Evolutionary conservation across 2,329 filamentous ascomycete species (phyloP).

Genomic region (Colletotrichum filicis): DNA sequence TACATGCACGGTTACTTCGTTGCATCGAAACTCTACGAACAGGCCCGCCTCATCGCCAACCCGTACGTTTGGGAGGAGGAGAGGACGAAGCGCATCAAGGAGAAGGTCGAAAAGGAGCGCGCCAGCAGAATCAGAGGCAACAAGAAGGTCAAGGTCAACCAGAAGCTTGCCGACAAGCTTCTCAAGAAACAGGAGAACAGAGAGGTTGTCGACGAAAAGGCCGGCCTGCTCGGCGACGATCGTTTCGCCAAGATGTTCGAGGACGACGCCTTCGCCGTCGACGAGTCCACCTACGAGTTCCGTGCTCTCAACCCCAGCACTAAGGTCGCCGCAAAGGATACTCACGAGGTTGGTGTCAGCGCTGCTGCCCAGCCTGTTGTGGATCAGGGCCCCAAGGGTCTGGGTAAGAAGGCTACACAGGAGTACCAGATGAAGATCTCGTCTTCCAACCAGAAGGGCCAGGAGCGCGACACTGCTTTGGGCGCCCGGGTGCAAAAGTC

Average conservation of each 20-base stretch:
- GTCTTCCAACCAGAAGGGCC: slow-evolving; percentile 72
- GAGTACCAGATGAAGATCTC: slow-evolving; percentile 70
- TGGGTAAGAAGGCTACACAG: slow-evolving; percentile 26
- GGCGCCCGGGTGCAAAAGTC: slow-evolving; percentile 66
- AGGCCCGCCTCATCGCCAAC: slow-evolving; percentile 91
- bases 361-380: slow-evolving; percentile 18
- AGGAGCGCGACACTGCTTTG: slow-evolving; percentile 65
- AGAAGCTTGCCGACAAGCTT: slow-evolving; percentile 79
- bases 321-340: slow-evolving; percentile 35
- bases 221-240: slow-evolving; percentile 80
- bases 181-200: slow-evolving; percentile 73
- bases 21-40: slow-evolving; percentile 92
- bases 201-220: slow-evolving; percentile 66
- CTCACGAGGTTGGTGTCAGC: slow-evolving; percentile 32
- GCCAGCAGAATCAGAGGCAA: slow-evolving; percentile 92
- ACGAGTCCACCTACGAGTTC: slow-evolving; percentile 91
- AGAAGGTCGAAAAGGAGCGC: slow-evolving; percentile 97
- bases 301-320: slow-evolving; percentile 90
- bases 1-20: slow-evolving; percentile 99
- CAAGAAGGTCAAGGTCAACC: slow-evolving; percentile 98
- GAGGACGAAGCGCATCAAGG: slow-evolving; percentile 87
- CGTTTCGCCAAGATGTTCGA: slow-evolving; percentile 93
- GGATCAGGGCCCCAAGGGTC: slow-evolving; percentile 18
- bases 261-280: slow-evolving; percentile 91
- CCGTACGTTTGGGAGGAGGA: slow-evolving; percentile 96